Evolutionary conservation across 169 alveolate species (phyloP).

Genomic region (Sarcocystis neurona): DNA sequence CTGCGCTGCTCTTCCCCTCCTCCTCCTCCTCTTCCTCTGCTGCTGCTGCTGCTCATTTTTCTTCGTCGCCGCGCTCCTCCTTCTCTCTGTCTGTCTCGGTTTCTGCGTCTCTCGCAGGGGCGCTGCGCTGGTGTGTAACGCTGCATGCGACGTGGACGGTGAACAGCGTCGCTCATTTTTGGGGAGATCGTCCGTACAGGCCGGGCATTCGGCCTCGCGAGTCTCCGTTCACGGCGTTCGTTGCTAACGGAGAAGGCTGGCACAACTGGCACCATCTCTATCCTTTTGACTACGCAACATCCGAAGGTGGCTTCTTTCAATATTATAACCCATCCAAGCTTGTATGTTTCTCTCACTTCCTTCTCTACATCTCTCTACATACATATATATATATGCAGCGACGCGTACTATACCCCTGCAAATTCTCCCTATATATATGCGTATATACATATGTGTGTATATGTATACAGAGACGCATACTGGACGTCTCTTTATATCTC

Average conservation of each 20-base stretch:
- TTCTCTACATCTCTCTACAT: background rate
- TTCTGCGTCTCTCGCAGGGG: conserved; percentile 64
- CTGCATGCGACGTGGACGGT: conserved; percentile 86
- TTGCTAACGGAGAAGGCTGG: conserved; percentile 88
- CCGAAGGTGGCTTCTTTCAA: conserved; percentile 72
- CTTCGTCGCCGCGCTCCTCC: background rate
- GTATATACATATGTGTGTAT: background rate
- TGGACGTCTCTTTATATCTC: too few relatives aligned
- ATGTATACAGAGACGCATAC: background rate
- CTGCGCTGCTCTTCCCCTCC: background rate
- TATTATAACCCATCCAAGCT: conserved; percentile 72
- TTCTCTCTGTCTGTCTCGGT: background rate
- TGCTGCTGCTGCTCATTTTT: background rate
- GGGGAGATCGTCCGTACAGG: conserved; percentile 78
- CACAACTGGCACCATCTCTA: conserved; percentile 87
- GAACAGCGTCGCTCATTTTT: conserved; percentile 81
- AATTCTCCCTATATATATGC: background rate
- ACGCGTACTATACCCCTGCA: background rate
- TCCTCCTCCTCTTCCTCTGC: background rate
- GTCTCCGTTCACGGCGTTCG: conserved; percentile 73
- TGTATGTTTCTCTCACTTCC: conserved; percentile 32
- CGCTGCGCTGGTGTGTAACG: conserved; percentile 75
- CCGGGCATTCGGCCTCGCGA: conserved; percentile 65
- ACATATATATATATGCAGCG: background rate
- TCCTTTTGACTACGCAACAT: conserved; percentile 83